Evolutionary conservation across 2,329 filamentous ascomycete genomes (phyloP), one percentile per base, ranked within the genome.

Genomic region (Xylaria sp.): DNA sequence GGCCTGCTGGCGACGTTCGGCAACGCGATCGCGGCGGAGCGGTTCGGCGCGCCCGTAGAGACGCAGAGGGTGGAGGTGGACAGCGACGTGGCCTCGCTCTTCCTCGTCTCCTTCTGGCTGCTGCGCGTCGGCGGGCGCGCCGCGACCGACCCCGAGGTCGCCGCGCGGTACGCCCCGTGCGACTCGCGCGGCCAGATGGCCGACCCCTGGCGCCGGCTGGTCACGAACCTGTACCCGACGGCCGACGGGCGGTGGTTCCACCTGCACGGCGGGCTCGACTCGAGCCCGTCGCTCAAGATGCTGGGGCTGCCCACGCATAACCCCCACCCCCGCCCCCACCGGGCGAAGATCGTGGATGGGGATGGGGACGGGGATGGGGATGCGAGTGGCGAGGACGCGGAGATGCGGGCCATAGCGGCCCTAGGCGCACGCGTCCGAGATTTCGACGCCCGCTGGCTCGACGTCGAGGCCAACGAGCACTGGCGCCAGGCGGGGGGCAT

Each of bases 221-320:
- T 69, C 4, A 72, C 71, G 0, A 71, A 70, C 19, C 62, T 72
- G 6, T 72, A 73, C 48, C 63, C 66, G 37, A 71, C 71, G 1
- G 66, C 66, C 11, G 70, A 72, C 22, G 67, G 66, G 0, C 60
- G 67, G 7, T 73, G 66, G 63, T 73, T 71, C 46, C 71, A 73
- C 29, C 54, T 72, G 2, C 71, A 73, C 42, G 71, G 71, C 1
- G 67, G 70, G 1, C 54, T 73, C 41, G 64, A 72, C 21, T 64
- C 71, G 9, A 53, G 47, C 7, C 54, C 57, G 2, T 68, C 63
- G 16, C 56, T 73, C 60, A 43, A 50, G 17, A 73, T 73, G 71
- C 54, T 73, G 2, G 71, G 63, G 0, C 51, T 74, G 37, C 68
- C 66, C 7, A 41, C 48, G 7, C 54, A 63, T n/a, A n/a, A n/a